These are phyloP conservation scores for Ophiostoma quercus DNA, from an alignment of 2,329 filamentous ascomycete genomes.

Conservation along the genomic window DNA sequence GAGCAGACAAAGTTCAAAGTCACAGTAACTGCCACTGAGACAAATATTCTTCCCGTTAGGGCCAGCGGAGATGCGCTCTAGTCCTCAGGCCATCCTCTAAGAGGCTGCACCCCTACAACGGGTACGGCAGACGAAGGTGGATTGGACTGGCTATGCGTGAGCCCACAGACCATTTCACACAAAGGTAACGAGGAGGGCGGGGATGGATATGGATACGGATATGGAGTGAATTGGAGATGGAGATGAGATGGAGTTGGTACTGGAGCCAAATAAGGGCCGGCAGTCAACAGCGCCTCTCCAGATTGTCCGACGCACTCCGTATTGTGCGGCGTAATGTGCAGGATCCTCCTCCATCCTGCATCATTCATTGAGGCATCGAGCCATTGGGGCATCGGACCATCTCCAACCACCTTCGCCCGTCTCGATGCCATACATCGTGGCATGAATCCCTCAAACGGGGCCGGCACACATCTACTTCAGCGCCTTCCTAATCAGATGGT, in stretches of 20 bases:
- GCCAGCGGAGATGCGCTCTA: background rate
- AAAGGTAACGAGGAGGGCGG: background rate
- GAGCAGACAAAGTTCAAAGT: background rate
- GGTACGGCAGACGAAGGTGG: background rate
- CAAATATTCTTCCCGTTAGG: constrained; percentile 7
- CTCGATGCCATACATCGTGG: background rate
- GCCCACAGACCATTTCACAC: background rate
- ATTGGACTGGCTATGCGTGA: background rate
- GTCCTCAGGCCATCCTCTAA: background rate
- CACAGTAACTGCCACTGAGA: background rate
- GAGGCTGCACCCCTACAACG: background rate
- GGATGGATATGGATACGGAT: background rate
- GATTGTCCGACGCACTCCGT: background rate
- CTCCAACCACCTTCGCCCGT: background rate
- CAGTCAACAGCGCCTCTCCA: constrained; percentile 3
- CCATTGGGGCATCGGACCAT: too few relatives aligned
- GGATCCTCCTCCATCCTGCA: background rate
- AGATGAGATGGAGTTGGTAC: background rate
- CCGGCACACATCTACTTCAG: background rate
- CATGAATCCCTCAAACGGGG: background rate
- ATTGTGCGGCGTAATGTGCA: background rate
- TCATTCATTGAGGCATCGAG: background rate
- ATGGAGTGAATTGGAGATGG: background rate
- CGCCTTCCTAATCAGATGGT: constrained; percentile 6
- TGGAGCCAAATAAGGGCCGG: constrained; percentile 11